These are phyloP conservation scores for Mycena capillaripes DNA, from an alignment of 768 basidiomycete genomes.

Conservation along the genomic window DNA sequence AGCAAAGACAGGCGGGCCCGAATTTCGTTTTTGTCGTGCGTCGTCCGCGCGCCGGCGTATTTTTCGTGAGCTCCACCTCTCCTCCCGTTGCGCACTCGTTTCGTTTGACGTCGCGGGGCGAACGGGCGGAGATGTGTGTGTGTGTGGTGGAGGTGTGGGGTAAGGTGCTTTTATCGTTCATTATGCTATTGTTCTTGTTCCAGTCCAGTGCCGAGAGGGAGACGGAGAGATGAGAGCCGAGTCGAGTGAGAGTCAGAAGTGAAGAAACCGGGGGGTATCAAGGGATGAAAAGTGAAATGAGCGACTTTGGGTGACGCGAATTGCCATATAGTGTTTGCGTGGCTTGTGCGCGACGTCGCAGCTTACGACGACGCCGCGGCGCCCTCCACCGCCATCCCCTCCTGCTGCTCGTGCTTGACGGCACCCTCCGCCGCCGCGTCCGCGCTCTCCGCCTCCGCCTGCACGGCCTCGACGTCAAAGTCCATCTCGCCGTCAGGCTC, in stretches of 20 bases:
- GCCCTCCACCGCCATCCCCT: slow-evolving; percentile 22
- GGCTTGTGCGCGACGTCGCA: slow-evolving; percentile 23
- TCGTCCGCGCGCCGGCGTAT: slow-evolving; percentile 33
- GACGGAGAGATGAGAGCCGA: slow-evolving; percentile 5
- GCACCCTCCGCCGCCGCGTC: slow-evolving; percentile 37
- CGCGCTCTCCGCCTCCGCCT: slow-evolving; percentile 47
- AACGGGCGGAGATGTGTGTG: slow-evolving; percentile 14
- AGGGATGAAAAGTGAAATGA: slow-evolving; percentile 25
- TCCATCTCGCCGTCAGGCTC: slow-evolving; percentile 53
- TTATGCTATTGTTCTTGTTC: slow-evolving; percentile 31
- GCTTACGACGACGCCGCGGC: slow-evolving; percentile 37
- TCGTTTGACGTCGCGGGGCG: neutral
- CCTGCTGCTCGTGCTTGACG: neutral
- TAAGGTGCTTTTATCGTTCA: slow-evolving; percentile 33
- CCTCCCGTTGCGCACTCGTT: neutral
- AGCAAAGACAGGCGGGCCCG: slow-evolving; percentile 25
- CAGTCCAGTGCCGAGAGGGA: slow-evolving; percentile 31
- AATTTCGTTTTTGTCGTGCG: slow-evolving; percentile 30
- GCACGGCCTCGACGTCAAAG: slow-evolving; percentile 48
- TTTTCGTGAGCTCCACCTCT: slow-evolving; percentile 24
- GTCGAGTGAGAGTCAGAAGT: slow-evolving; percentile 7
- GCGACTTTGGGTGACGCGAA: slow-evolving; percentile 8
- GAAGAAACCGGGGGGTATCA: slow-evolving; percentile 29
- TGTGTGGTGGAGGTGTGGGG: neutral
- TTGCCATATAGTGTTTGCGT: neutral